Conservation (phyloP, 192 early-diverging fungal genomes). For the Powellomyces hirtus region DNA sequence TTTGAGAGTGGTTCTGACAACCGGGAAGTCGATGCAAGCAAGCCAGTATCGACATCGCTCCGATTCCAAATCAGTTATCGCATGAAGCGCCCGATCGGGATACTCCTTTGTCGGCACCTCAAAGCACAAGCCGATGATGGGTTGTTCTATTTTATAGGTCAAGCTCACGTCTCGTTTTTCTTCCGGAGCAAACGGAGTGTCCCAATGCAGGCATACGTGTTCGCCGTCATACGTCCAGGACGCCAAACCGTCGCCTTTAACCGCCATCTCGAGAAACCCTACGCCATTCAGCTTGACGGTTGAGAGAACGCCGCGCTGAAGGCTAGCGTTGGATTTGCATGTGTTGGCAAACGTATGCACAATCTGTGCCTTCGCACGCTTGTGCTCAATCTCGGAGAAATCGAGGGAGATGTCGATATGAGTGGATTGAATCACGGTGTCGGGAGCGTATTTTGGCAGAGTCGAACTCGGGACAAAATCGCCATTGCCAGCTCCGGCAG, state of each 20-base stretch:
- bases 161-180: conserved; percentile 34
- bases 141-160: conserved; percentile 29
- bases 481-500: not conserved
- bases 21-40: conserved; percentile 47
- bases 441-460: conserved; percentile 31
- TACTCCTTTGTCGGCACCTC: conserved; percentile 32
- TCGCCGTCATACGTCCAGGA: conserved; percentile 36
- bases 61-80: conserved; percentile 49
- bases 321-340: not conserved
- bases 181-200: conserved; percentile 26
- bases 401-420: conserved; percentile 37
- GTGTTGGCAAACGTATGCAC: conserved; percentile 21
- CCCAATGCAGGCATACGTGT: conserved; percentile 33
- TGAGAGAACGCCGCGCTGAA: not conserved
- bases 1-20: conserved; percentile 41
- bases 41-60: conserved; percentile 55
- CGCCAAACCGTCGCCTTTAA: conserved; percentile 16
- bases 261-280: conserved; percentile 26
- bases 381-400: conserved; percentile 15
- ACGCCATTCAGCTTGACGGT: conserved; percentile 35
- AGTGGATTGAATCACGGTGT: conserved; percentile 33
- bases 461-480: conserved; percentile 22
- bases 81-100: conserved; percentile 28
- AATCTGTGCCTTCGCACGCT: conserved; percentile 17
- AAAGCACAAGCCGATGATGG: conserved; percentile 49